Conservation (phyloP, 73 alveolate species). For the Urostyla sp. region DNA sequence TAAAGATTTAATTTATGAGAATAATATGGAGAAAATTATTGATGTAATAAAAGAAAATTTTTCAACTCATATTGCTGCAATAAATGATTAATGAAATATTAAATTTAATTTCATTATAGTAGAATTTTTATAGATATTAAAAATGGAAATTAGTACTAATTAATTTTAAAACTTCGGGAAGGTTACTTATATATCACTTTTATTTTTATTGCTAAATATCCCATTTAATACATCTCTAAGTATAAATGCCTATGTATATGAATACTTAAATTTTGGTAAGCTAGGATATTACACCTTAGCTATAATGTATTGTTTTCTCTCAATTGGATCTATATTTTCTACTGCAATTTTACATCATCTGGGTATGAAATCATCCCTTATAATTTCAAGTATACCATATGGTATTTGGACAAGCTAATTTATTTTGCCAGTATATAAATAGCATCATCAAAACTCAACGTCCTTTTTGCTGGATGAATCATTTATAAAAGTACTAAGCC, state of each 20-base stretch:
- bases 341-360: background rate
- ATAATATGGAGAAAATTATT: too few relatives aligned
- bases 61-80: too few relatives aligned
- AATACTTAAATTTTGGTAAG: constrained; percentile 11
- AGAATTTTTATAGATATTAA: too few relatives aligned
- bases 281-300: constrained; percentile 36
- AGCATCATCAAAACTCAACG: background rate
- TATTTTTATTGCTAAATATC: constrained; percentile 11
- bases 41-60: too few relatives aligned
- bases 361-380: background rate
- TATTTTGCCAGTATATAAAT: background rate
- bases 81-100: too few relatives aligned
- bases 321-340: background rate
- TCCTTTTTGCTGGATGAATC: background rate
- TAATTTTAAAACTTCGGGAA: background rate
- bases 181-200: constrained; percentile 6
- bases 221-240: constrained; percentile 30
- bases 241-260: constrained; percentile 15
- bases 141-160: background rate
- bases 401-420: background rate
- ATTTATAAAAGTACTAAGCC: too few relatives aligned
- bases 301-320: background rate
- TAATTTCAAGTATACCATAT: too few relatives aligned
- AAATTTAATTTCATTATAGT: too few relatives aligned
- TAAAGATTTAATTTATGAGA: too few relatives aligned